These are phyloP conservation scores for Rhizophagus prolifer DNA, from an alignment of 192 early-diverging fungal genomes.

Conservation along the genomic window DNA sequence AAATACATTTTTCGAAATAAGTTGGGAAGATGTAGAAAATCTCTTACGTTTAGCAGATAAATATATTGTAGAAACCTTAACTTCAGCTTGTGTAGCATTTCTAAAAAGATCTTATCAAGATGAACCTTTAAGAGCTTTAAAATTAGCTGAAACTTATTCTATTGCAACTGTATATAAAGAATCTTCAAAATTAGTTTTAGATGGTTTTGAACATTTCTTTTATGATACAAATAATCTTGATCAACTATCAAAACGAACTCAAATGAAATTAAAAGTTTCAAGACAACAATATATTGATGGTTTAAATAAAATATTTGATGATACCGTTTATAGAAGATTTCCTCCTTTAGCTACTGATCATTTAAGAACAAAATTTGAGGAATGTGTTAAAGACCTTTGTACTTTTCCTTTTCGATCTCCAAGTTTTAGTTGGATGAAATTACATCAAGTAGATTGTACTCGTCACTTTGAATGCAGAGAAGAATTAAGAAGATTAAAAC, in stretches of 20 bases:
- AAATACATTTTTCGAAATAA: constrained; percentile 28
- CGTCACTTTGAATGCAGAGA: constrained; percentile 30
- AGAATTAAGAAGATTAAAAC: constrained; percentile 25
- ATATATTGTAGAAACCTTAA: constrained; percentile 27
- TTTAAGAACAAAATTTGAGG: constrained; percentile 29
- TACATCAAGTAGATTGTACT: constrained; percentile 29
- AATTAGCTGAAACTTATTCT: constrained; percentile 27
- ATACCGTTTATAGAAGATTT: constrained; percentile 22
- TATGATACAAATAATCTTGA: neutral
- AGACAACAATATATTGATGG: constrained; percentile 31
- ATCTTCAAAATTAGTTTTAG: constrained; percentile 25
- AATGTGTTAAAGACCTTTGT: constrained; percentile 31
- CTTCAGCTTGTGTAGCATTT: constrained; percentile 21
- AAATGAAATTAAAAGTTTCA: constrained; percentile 12
- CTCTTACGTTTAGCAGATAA: constrained; percentile 28
- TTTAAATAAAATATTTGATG: constrained; percentile 23
- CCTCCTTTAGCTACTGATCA: constrained; percentile 26
- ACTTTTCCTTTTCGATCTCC: constrained; percentile 24
- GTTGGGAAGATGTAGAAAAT: constrained; percentile 19
- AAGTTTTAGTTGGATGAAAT: constrained; percentile 7
- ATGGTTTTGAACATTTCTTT: constrained; percentile 24
- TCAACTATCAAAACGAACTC: constrained; percentile 4
- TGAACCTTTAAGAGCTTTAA: constrained; percentile 27
- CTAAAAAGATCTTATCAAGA: constrained; percentile 19
- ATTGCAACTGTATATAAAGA: constrained; percentile 25